These are phyloP conservation scores for Tolypocladium inflatum DNA, from an alignment of 2,329 filamentous ascomycete species.

Conservation along the genomic window DNA sequence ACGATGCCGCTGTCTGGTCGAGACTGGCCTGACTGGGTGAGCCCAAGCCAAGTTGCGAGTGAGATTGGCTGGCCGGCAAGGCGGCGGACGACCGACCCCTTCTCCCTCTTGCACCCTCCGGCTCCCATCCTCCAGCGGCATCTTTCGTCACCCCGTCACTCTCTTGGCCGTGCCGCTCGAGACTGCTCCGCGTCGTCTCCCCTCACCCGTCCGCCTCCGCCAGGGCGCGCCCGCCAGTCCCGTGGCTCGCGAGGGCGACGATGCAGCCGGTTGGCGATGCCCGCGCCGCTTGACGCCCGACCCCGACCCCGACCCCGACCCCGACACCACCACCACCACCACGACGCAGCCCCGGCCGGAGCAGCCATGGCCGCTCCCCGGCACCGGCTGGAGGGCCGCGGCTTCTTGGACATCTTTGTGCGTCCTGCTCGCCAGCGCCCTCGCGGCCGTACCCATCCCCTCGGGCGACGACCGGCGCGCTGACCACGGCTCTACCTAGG, in stretches of 20 bases:
- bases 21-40: background rate
- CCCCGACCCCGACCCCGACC: background rate
- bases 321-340: background rate
- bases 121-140: too few relatives aligned
- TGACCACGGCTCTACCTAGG: background rate
- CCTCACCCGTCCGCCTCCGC: background rate
- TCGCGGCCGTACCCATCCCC: too few relatives aligned
- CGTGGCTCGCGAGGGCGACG: background rate
- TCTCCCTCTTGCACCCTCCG: background rate
- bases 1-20: background rate
- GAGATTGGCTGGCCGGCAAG: background rate
- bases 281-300: constrained; percentile 2
- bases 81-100: background rate
- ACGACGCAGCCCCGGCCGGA: background rate
- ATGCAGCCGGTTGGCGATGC: constrained; percentile 2
- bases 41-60: background rate
- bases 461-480: background rate
- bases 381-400: background rate
- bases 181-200: background rate
- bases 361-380: background rate
- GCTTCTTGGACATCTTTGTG: constrained; percentile 5
- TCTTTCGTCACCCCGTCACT: too few relatives aligned
- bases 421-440: background rate
- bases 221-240: background rate
- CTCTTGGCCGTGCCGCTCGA: background rate